phyloP scores from a whole-genome alignment of 208 protist genomes.

The Trypanosoma avium region DNA sequence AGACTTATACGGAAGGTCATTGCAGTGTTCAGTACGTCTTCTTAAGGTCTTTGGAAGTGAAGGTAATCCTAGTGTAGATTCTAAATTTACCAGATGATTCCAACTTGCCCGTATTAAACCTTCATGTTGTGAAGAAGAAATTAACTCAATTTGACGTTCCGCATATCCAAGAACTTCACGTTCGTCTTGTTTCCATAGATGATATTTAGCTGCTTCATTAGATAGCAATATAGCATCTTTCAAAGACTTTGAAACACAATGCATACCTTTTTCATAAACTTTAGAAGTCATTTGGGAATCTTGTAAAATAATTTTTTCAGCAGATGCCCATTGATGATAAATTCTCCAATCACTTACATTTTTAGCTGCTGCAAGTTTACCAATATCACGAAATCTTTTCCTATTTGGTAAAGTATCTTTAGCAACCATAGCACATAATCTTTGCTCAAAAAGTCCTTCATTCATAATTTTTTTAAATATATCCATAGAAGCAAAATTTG shows the following conservation, averaged over 20 bases:
- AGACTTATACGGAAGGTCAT: conserved; percentile 36
- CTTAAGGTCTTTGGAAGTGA: conserved; percentile 53
- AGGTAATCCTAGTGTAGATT: conserved; percentile 54
- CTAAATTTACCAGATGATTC: conserved; percentile 64
- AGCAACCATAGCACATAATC: conserved; percentile 19
- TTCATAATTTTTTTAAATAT: conserved; percentile 23
- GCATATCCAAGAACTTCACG: conserved; percentile 67
- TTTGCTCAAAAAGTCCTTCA: conserved; percentile 19
- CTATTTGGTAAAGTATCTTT: conserved; percentile 26
- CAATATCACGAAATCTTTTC: conserved; percentile 48
- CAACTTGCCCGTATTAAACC: conserved; percentile 52
- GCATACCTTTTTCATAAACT: conserved; percentile 74
- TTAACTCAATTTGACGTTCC: conserved; percentile 76
- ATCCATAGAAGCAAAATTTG: conserved; percentile 2
- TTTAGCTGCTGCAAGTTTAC: conserved; percentile 60
- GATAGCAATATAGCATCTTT: conserved; percentile 54
- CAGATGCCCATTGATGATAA: conserved; percentile 76
- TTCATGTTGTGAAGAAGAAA: conserved; percentile 37
- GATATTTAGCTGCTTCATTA: conserved; percentile 58
- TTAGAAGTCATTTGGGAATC: conserved; percentile 70
- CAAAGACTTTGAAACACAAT: conserved; percentile 56
- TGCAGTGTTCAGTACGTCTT: conserved; percentile 37
- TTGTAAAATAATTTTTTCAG: conserved; percentile 41
- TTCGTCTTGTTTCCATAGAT: conserved; percentile 69
- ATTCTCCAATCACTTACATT: conserved; percentile 73